Evolutionary conservation across 352 stramenopile genomes (phyloP), one percentile per base, ranked within the genome.

Genomic region (Pythium dissotocum): DNA sequence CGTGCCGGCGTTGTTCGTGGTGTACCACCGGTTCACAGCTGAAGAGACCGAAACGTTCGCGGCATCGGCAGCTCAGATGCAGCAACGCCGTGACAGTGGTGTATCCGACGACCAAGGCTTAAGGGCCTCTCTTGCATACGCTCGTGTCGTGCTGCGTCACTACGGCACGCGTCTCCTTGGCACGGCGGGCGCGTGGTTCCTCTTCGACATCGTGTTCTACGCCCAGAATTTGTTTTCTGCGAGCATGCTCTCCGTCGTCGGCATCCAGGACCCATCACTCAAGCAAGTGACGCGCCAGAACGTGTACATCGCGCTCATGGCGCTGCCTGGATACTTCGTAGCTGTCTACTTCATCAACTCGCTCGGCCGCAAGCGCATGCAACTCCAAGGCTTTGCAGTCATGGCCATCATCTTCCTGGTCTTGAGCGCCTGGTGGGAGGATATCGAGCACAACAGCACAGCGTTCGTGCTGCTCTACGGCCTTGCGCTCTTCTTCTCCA

Each of bases 161-260:
- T 89, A 89, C 64, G 71, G 80, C 16, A 59, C 68, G 18, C 69
- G 73, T 13, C 67, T 96, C 6, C 36, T 94, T 6, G 88, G 86
- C 1, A 91, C 81, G 42, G 86, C 88, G 0, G 85, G 82, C 61
- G 83, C 82, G 55, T 96, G 88, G 87, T 94, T 96, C 69, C 79
- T 95, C 12, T 93, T 94, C 65, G 88, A 95, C 64, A 88, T 96
- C 58, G 80, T 92, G 2, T 94, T 89, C 58, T 92, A 90, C 66
- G 81, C 85, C 2, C 82, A 91, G 65, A 90, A 89, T 55, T 69
- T 95, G 14, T 95, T 94, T 67, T 90, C 83, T 12, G 83, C 83
- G 14, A 88, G 75, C 36, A 90, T 93, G 36, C 44, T 91, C 36
- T 76, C 72, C 0, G 80, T 91, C 16, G 70, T 91, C 10, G 83